Conservation (phyloP, 495 filamentous ascomycete species). For the Patellaria atrata region DNA sequence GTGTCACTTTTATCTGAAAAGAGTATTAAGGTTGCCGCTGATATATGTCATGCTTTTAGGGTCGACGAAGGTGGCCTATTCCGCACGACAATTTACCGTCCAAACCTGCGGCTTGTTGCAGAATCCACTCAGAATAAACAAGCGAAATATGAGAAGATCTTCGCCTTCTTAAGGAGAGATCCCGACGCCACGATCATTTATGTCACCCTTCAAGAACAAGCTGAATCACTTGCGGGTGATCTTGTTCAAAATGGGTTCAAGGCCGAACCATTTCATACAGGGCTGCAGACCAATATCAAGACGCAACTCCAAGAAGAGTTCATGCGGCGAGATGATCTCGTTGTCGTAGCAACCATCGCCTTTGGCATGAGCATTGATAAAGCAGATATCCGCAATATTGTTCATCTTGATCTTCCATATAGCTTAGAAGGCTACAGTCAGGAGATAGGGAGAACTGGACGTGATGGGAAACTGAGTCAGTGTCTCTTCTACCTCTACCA, state of each 20-base stretch:
- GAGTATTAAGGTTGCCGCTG: slow-evolving; percentile 37
- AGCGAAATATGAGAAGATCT: slow-evolving; percentile 32
- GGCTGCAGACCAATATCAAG: slow-evolving; percentile 32
- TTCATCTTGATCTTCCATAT: slow-evolving; percentile 40
- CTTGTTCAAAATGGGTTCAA: slow-evolving; percentile 28
- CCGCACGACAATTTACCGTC: slow-evolving; percentile 40
- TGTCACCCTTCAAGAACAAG: slow-evolving; percentile 32
- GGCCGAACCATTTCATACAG: slow-evolving; percentile 38
- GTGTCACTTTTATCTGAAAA: no score
- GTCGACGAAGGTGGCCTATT: slow-evolving; percentile 37
- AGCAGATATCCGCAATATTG: slow-evolving; percentile 40
- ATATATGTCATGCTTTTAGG: slow-evolving; percentile 38
- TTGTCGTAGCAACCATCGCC: slow-evolving; percentile 43
- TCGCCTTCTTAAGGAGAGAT: slow-evolving; percentile 33
- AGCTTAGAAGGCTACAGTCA: slow-evolving; percentile 46
- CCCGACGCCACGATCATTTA: slow-evolving; percentile 42
- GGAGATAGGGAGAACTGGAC: slow-evolving; percentile 43
- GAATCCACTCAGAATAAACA: slow-evolving; percentile 27
- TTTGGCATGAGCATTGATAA: slow-evolving; percentile 32
- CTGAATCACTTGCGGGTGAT: slow-evolving; percentile 30
- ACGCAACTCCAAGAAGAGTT: slow-evolving; percentile 37
- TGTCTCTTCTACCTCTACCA: slow-evolving; percentile 41
- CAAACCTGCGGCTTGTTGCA: slow-evolving; percentile 35
- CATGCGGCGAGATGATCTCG: slow-evolving; percentile 32
- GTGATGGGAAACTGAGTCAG: slow-evolving; percentile 36